Evolutionary conservation across 1,139 yeast species (phyloP).

Genomic region (Suhomyces maxii): DNA sequence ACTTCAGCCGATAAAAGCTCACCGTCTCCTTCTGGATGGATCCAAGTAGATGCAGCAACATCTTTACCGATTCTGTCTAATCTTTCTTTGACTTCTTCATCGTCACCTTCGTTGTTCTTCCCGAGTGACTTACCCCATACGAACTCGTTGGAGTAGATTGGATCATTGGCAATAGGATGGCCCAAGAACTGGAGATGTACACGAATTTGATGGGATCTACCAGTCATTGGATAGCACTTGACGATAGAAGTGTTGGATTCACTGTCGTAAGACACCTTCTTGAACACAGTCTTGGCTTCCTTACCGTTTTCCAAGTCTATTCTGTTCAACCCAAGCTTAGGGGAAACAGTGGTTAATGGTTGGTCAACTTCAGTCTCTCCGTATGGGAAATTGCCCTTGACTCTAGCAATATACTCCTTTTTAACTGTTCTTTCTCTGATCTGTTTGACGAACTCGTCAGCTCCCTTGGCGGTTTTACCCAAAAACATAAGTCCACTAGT

Average conservation of each 20-base stretch:
- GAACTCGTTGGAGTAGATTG: constrained; percentile 64
- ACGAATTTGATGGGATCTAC: constrained; percentile 92
- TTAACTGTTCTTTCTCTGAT: constrained; percentile 72
- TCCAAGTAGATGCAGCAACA: constrained; percentile 67
- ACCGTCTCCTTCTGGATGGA: constrained; percentile 56
- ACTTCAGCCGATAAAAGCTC: constrained; percentile 56
- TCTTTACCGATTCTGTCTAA: constrained; percentile 71
- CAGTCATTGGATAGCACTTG: constrained; percentile 81
- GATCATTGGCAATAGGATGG: constrained; percentile 92
- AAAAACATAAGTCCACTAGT: constrained; percentile 95
- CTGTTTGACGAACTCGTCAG: constrained; percentile 73
- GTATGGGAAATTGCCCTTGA: constrained; percentile 68
- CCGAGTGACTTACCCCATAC: constrained; percentile 76
- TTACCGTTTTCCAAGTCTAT: constrained; percentile 68
- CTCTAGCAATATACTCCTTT: constrained; percentile 86
- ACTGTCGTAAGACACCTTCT: constrained; percentile 61
- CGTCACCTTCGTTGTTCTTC: constrained; percentile 50
- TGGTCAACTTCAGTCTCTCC: constrained; percentile 51
- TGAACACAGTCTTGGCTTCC: constrained; percentile 56
- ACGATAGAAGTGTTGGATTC: constrained; percentile 64
- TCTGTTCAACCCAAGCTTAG: constrained; percentile 74
- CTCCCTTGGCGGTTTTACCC: constrained; percentile 80
- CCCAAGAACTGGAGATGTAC: constrained; percentile 89
- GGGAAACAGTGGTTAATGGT: constrained; percentile 73
- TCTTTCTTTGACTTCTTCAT: constrained; percentile 41